Base-by-base conservation (phyloP, 148 eudicot genomes). In the Silene latifolia region DNA sequence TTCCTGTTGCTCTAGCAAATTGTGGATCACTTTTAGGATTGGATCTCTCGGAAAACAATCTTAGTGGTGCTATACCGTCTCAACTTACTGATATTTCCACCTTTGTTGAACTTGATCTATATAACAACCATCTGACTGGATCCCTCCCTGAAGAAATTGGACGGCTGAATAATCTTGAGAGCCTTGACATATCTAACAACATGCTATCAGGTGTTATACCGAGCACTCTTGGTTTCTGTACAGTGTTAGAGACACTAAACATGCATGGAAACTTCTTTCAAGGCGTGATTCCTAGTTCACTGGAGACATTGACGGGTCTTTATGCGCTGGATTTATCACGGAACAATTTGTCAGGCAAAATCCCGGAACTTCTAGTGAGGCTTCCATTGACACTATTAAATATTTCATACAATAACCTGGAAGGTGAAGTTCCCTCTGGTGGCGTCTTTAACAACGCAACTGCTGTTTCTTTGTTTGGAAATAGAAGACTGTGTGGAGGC, bases 401-500 rank as follows among this genome's bases (percentile, higher is more conserved):
- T 58, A n/a, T 86, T 4, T 80, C 83, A 8, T 67, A 51, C 21
- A 86, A 83, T 48, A 48, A 72, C 53, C 78, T 86, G 42, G 78
- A 81, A 42, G 88, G 86, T 2, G 75, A 59, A 51, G 79, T 86
- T 20, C 85, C 87, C 0, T 19, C 12, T 5, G 44, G 27, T n/a
- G 85, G 89, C 2, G 35, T 79, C 20, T 86, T 86, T 29, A 12
- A 48, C 62, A 81, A 86, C 75, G 53, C 64, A 13, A 81, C 25
- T 61, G 81, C 27, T 47, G 10, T 74, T 46, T 79, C 71, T 7
- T 23, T 86, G 17, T 3, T 7, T 7, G 86, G 85, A 18, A 86
- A 86, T 53, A 63, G 8, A 1, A 72, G 20, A 62, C 80, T 86
- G 0, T 83, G 88, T 69, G 86, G 86, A 67, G 86, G 88, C 12